phyloP scores from a whole-genome alignment of 1,284 basidiomycete genomes.

The Naganishia liquefaciens region DNA sequence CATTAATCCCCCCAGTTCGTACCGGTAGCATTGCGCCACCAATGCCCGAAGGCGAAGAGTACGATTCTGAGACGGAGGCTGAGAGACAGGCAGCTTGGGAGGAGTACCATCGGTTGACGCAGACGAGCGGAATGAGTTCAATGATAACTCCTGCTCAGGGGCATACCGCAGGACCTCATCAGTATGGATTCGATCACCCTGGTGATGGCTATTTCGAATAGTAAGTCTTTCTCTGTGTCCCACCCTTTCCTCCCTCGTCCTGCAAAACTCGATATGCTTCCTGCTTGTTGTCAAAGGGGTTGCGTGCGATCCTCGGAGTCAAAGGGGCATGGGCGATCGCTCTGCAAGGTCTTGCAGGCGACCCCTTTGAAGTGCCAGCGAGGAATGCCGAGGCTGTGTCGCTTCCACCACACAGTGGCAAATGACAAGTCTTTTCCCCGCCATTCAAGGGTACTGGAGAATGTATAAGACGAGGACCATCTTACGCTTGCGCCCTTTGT shows the following conservation, averaged over 20 bases:
- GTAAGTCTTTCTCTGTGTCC: background rate
- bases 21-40: slow-evolving; percentile 10
- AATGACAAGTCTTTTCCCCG: too few relatives aligned
- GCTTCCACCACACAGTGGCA: too few relatives aligned
- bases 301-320: background rate
- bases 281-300: slow-evolving; percentile 8
- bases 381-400: too few relatives aligned
- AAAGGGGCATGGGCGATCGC: background rate
- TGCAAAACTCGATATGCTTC: background rate
- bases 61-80: slow-evolving; percentile 28
- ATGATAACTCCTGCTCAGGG: background rate
- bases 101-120: slow-evolving; percentile 22
- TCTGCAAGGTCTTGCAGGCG: background rate
- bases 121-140: background rate
- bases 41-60: slow-evolving; percentile 30
- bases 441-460: background rate
- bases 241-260: background rate
- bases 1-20: too few relatives aligned
- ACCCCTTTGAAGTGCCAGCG: slow-evolving; percentile 15
- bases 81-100: slow-evolving; percentile 31
- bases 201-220: background rate
- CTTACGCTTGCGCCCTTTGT: background rate
- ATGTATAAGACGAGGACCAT: background rate
- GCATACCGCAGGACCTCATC: too few relatives aligned
- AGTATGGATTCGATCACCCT: background rate